These are phyloP conservation scores for Colletotrichum sojae DNA, from an alignment of 2,329 filamentous ascomycete species.

Conservation along the genomic window DNA sequence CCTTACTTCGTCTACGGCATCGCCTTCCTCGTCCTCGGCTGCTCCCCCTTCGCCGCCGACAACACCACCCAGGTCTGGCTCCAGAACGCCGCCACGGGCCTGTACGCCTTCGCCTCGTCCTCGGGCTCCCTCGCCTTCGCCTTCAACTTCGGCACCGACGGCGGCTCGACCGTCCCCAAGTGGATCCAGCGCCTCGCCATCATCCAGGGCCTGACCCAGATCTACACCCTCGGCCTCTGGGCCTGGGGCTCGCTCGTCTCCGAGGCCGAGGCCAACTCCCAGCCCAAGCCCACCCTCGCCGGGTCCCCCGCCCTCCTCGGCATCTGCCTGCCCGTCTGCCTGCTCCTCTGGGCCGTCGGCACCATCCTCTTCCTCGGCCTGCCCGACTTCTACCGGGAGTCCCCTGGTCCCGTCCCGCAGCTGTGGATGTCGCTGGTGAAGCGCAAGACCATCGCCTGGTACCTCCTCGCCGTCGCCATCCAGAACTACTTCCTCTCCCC, in stretches of 20 bases:
- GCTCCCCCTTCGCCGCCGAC: slow-evolving; percentile 67
- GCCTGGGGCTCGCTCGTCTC: slow-evolving; percentile 68
- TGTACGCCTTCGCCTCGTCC: slow-evolving; percentile 74
- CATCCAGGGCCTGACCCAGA: slow-evolving; percentile 77
- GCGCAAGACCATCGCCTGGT: slow-evolving; percentile 77
- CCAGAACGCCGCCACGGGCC: slow-evolving; percentile 71
- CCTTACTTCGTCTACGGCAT: slow-evolving; percentile 75
- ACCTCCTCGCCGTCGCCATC: slow-evolving; percentile 73
- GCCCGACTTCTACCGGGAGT: slow-evolving; percentile 76
- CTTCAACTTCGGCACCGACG: slow-evolving; percentile 76
- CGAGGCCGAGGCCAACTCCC: slow-evolving; percentile 35
- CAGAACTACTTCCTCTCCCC: slow-evolving; percentile 79
- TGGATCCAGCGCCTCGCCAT: slow-evolving; percentile 77
- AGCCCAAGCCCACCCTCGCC: slow-evolving; percentile 46
- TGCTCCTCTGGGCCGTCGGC: slow-evolving; percentile 71
- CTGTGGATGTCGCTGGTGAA: slow-evolving; percentile 74
- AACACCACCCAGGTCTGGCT: slow-evolving; percentile 58
- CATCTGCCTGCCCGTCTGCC: slow-evolving; percentile 70
- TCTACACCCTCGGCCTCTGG: slow-evolving; percentile 77
- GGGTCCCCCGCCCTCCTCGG: slow-evolving; percentile 52
- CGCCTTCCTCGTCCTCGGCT: slow-evolving; percentile 73
- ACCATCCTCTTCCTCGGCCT: slow-evolving; percentile 70
- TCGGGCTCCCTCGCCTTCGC: slow-evolving; percentile 77
- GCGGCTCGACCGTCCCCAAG: slow-evolving; percentile 71
- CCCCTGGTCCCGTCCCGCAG: slow-evolving; percentile 73